A percentile compares a stretch with the other conserved stretches of the same genome.
phyloP scores from a whole-genome alignment of 257 asterid genomes.

The Penstemon eatonii region DNA sequence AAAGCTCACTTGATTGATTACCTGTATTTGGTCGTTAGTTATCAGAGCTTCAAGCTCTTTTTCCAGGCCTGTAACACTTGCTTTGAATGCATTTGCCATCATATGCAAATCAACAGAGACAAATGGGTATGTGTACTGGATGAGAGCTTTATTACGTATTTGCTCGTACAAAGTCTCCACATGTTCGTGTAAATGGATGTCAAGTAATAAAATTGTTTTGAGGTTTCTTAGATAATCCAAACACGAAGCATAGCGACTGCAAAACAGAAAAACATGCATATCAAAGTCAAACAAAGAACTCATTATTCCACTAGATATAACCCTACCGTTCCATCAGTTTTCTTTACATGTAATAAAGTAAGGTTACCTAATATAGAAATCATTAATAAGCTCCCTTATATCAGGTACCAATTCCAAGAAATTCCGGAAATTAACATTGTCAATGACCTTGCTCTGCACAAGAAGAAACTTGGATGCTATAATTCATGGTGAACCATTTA shows the following conservation, averaged over 20 bases:
- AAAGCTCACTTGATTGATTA: conserved; percentile 16
- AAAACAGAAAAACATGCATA: conserved; percentile 24
- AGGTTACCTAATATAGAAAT: conserved; percentile 84
- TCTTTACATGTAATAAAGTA: neutral
- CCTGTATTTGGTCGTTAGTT: conserved; percentile 91
- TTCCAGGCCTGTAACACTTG: conserved; percentile 69
- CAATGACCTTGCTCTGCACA: conserved; percentile 91
- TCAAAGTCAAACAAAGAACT: conserved; percentile 6
- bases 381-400: conserved; percentile 86
- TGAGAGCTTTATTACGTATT: conserved; percentile 92
- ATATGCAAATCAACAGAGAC: conserved; percentile 83
- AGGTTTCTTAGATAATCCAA: conserved; percentile 84
- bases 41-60: conserved; percentile 93
- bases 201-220: conserved; percentile 77
- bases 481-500: neutral
- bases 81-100: conserved; percentile 97
- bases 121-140: conserved; percentile 92
- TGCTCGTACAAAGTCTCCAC: conserved; percentile 80
- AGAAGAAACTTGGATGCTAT: conserved; percentile 17
- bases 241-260: conserved; percentile 90
- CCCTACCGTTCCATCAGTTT: neutral
- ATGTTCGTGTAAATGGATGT: conserved; percentile 92
- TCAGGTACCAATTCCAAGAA: conserved; percentile 93
- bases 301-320: neutral
- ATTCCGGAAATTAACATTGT: conserved; percentile 74